Evolutionary conservation across 2,329 filamentous ascomycete genomes (phyloP), one percentile per base, ranked within the genome.

Genomic region (Calonectria hongkongensis): DNA sequence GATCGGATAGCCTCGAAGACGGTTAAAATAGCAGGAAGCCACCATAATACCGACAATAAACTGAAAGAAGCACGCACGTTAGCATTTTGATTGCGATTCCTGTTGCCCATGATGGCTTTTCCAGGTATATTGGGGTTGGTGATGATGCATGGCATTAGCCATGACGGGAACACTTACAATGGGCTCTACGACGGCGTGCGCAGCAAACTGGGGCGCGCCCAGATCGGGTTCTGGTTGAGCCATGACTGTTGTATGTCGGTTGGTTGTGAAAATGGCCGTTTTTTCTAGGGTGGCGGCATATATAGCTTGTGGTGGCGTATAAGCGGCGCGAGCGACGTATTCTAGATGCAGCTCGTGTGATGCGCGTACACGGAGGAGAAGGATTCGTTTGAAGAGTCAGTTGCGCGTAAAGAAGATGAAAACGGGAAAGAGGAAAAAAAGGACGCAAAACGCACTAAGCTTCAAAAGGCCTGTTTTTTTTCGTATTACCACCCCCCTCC

Each of bases 11-110:
- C 74, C 75, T 30, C 79, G 79, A 12, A 74, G 78, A 18, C 79
- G 79, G 45, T 81, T 81, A 33, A 81, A 45, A 75, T 81, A 81
- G 66, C 79, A 81, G 5, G 79, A 78, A 2, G 67, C 76, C n/a
- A 81, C 13, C 79, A 81, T 81, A 70, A 81, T 76, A 58, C 77
- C 74, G 2, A 81, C 78, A 43, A 81, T 79, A 13, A 79, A 71
- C 79, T 81, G 36, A 2, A 41, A 27, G 1, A 15, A 8, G 12
- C 1, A 21, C 21, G 6, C 13, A 6, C 16, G 33, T 60, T 41
- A 60, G 54, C 45, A n/a, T 48, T 10, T 21, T 25, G 12, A n/a
- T 21, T 25, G 45, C 3, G n/a, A 21, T 48, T 48, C 3, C 9
- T n/a, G n/a, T 13, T 48, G 45, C 18, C 4, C 10, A 25, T 48